Base-by-base conservation (phyloP, 345 rosid genomes). In the Psidium guajava region DNA sequence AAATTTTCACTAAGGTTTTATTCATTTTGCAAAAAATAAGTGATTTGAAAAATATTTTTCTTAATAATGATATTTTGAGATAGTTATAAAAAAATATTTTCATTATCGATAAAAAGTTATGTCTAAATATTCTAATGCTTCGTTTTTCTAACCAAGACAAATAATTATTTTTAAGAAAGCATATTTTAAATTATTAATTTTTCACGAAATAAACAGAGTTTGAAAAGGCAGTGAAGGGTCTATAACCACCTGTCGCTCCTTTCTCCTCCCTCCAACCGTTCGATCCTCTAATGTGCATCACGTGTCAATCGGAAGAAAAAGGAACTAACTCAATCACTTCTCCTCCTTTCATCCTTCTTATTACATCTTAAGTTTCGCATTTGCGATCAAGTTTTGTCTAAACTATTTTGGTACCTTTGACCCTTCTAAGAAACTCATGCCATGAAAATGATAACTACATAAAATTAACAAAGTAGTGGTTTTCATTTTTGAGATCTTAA, bases 11-110 rank as follows among this genome's bases (percentile, higher is more conserved):
- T 16, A 64, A 32, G 4, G 5, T 10, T 32, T 2, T 4, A 28
- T 64, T 64, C 16, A 64, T 28, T 64, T 32, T 0, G 0, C 0
- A 0, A 2, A 32, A 32, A 16, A 64, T 64, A 0, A 32, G 4
- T 64, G 1, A 16, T 8, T 32, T 32, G 7, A 6, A 16, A 64
- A 64, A 32, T 0, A 32, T 28, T 64, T 61, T 32, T 4, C 0
- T 28, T 28, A 61, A 59, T 44, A 61, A 61, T 28, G 1, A 28
- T 28, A 2, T 2, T 0, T 28, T 28, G 1, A 15, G 15, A 7
- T 64, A 64, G 16, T 28, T 7, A 59, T n/a, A 3, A 6, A 1
- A 58, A 59, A 13, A 59, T 59, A 0, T 6, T 59, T 59, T 61
- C 0, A 28, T 28, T 0, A 54, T 54, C 2, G 25, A 54, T 6